phyloP scores from a whole-genome alignment of 2,329 filamentous ascomycete species.

The Didymella exigua region DNA sequence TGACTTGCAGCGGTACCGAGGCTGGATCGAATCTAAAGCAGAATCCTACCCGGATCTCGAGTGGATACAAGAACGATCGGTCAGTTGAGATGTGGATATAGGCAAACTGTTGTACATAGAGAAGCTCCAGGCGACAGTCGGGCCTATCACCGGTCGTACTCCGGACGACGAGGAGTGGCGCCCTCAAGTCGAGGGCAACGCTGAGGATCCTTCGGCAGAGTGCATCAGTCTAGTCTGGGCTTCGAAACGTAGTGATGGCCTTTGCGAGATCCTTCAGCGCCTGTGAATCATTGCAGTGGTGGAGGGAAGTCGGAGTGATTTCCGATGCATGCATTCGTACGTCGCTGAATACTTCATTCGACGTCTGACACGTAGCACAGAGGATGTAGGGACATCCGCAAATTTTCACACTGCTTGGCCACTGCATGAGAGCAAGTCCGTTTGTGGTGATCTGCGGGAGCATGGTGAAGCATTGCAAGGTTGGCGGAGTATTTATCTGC shows the following conservation, averaged over 20 bases:
- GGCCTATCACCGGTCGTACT: slow-evolving; percentile 7
- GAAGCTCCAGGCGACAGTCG: not conserved
- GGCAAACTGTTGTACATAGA: slow-evolving; percentile 1
- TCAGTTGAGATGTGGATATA: not conserved
- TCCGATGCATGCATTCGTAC: slow-evolving; percentile 3
- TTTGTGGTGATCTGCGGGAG: slow-evolving; percentile 1
- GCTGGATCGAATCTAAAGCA: slow-evolving; percentile 1
- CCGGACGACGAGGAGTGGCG: slow-evolving; percentile 4
- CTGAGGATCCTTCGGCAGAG: not conserved
- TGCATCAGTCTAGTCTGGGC: not conserved
- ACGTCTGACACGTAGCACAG: slow-evolving; percentile 18
- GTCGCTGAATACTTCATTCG: not conserved
- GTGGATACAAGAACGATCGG: slow-evolving; percentile 1
- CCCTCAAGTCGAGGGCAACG: not conserved
- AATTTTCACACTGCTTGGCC: slow-evolving; percentile 12
- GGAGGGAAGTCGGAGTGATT: not conserved
- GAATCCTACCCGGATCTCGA: slow-evolving; percentile 1
- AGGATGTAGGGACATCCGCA: slow-evolving; percentile 13
- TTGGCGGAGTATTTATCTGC: not conserved
- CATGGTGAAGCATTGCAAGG: not conserved
- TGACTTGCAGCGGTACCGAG: slow-evolving; percentile 7
- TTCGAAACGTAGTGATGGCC: slow-evolving; percentile 4
- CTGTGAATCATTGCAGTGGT: slow-evolving; percentile 6
- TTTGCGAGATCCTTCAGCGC: not conserved
- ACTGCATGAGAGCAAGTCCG: slow-evolving; percentile 4